A percentile compares a stretch with the other conserved stretches of the same genome.
These are phyloP conservation scores for Termitomyces sp. DNA, from an alignment of 768 basidiomycete genomes.

Conservation along the genomic window DNA sequence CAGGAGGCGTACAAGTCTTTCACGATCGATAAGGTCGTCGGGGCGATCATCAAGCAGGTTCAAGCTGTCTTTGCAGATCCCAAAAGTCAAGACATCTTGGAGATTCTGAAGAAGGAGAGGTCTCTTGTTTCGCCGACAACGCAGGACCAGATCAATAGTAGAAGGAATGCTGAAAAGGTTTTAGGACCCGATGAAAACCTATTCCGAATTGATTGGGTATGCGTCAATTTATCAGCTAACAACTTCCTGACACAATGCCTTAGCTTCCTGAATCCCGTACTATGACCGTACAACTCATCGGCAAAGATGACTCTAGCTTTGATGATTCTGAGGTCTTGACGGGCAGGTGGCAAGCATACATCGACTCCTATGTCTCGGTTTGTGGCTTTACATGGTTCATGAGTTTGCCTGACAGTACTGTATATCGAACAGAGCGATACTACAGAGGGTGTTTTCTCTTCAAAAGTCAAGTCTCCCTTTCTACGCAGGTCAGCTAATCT, in stretches of 20 bases:
- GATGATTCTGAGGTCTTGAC: conserved; percentile 77
- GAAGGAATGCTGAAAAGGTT: conserved; percentile 65
- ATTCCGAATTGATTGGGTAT: conserved; percentile 80
- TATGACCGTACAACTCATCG: conserved; percentile 72
- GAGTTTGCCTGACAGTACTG: background rate
- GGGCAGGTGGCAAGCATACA: conserved; percentile 77
- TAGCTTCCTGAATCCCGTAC: conserved; percentile 65
- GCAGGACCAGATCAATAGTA: conserved; percentile 68
- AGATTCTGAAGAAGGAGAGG: conserved; percentile 67
- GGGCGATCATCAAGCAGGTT: conserved; percentile 87
- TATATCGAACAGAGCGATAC: conserved; percentile 43
- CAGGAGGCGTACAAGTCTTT: conserved; percentile 86
- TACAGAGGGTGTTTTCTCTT: conserved; percentile 50
- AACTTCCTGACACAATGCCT: background rate
- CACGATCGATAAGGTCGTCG: conserved; percentile 90
- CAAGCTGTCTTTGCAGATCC: conserved; percentile 67
- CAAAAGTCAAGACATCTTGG: conserved; percentile 71
- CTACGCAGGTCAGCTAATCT: conserved; percentile 53
- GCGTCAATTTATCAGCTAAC: background rate
- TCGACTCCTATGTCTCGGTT: conserved; percentile 74
- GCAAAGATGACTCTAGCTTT: conserved; percentile 72
- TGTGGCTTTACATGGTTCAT: conserved; percentile 14
- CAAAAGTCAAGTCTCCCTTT: conserved; percentile 56
- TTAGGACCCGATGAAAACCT: conserved; percentile 76
- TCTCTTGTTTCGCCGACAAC: conserved; percentile 54